Evolutionary conservation across 345 rosid genomes (phyloP).

Genomic region (Bruguiera sexangula): DNA sequence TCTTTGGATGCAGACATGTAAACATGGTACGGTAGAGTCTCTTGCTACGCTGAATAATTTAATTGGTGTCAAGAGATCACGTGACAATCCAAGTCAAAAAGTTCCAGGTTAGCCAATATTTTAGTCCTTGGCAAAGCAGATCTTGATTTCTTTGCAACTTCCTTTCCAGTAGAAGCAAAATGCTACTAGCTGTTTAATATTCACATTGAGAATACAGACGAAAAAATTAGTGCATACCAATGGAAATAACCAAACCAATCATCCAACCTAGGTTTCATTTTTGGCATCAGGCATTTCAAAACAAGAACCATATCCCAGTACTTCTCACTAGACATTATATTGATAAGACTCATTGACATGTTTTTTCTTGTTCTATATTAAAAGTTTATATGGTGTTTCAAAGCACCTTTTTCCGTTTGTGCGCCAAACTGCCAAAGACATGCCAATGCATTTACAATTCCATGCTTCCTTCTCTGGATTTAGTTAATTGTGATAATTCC

Average conservation of each 20-base stretch:
- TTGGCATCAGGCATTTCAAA: not conserved
- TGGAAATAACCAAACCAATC: not conserved
- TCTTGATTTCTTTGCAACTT: slow-evolving; percentile 11
- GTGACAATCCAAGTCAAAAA: slow-evolving; percentile 45
- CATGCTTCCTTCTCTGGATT: not conserved
- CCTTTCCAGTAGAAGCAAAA: slow-evolving; percentile 8
- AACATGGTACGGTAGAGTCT: slow-evolving; percentile 31
- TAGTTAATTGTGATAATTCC: not conserved
- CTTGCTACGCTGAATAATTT: slow-evolving; percentile 33
- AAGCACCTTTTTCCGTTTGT: not conserved
- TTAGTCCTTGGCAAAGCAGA: not conserved
- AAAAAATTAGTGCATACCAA: not conserved
- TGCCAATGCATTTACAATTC: not conserved
- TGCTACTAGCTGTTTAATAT: not conserved
- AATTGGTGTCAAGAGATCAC: slow-evolving; percentile 41
- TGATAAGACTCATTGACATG: not conserved
- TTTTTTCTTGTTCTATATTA: no score
- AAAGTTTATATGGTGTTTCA: no score
- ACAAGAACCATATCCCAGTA: not conserved
- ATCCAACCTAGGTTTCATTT: not conserved
- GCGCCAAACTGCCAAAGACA: not conserved
- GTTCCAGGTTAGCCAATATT: slow-evolving; percentile 51
- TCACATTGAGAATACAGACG: not conserved
- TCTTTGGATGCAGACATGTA: slow-evolving; percentile 46
- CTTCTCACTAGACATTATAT: not conserved